A percentile compares a stretch with the other conserved stretches of the same genome.
phyloP scores from a whole-genome alignment of 2,329 filamentous ascomycete species.

The Pseudohalonectria lignicola region DNA sequence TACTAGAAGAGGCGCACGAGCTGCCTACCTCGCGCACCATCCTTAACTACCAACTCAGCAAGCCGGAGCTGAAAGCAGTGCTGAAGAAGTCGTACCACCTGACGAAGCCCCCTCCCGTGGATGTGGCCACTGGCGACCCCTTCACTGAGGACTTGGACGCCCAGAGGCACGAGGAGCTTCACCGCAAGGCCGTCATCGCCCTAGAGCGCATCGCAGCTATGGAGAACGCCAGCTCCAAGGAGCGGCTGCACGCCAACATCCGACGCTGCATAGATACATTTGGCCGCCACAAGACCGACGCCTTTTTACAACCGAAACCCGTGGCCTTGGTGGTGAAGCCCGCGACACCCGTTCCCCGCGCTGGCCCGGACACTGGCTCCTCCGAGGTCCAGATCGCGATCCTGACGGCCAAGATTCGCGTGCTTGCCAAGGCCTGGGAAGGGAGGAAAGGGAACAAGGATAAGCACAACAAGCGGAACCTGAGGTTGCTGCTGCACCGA shows the following conservation, averaged over 20 bases:
- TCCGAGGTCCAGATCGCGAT: constrained; percentile 98
- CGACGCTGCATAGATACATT: constrained; percentile 77
- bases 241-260: constrained; percentile 72
- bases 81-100: constrained; percentile 58
- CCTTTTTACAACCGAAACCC: constrained; percentile 50
- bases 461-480: constrained; percentile 87
- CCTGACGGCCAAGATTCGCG: constrained; percentile 84
- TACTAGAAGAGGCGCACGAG: constrained; percentile 23
- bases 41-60: constrained; percentile 68
- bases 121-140: constrained; percentile 20
- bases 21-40: constrained; percentile 38
- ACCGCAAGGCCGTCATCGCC: constrained; percentile 62
- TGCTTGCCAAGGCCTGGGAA: constrained; percentile 62
- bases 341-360: constrained; percentile 38
- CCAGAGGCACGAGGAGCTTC: constrained; percentile 38
- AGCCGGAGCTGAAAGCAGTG: constrained; percentile 54
- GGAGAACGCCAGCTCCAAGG: constrained; percentile 65
- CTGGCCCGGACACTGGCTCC: constrained; percentile 88
- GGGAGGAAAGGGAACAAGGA: constrained; percentile 64
- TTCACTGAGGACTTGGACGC: constrained; percentile 15
- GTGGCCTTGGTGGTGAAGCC: constrained; percentile 28
- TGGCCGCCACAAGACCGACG: constrained; percentile 83
- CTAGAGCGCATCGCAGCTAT: constrained; percentile 70
- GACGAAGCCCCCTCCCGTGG: constrained; percentile 42
- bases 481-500: constrained; percentile 76